These are phyloP conservation scores for Vitis vinifera DNA, from an alignment of 164 flowering plant genomes.

Conservation along the genomic window DNA sequence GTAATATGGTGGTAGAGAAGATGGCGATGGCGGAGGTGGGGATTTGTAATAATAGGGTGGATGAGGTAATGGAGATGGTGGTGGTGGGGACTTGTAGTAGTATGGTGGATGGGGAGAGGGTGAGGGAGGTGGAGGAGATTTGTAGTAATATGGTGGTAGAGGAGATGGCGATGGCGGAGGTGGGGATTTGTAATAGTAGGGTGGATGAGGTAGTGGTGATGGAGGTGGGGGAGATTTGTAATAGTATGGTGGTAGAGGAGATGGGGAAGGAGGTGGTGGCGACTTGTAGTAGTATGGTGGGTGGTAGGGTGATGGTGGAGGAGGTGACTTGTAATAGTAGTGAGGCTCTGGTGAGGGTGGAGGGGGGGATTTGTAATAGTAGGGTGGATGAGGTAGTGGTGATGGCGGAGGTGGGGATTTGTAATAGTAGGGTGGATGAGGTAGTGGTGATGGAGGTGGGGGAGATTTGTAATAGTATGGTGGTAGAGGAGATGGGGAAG, in stretches of 20 bases:
- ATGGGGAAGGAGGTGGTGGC: too few relatives aligned
- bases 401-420: too few relatives aligned
- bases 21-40: slow-evolving; percentile 24
- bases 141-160: slow-evolving; percentile 23
- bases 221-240: neutral
- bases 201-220: slow-evolving; percentile 23
- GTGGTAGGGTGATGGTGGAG: slow-evolving; percentile 12
- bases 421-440: too few relatives aligned
- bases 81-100: slow-evolving; percentile 13
- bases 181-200: slow-evolving; percentile 8
- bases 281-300: slow-evolving; percentile 5
- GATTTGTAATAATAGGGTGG: neutral
- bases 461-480: slow-evolving; percentile 32
- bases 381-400: too few relatives aligned
- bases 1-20: slow-evolving; percentile 18
- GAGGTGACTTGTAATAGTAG: slow-evolving; percentile 17
- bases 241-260: too few relatives aligned
- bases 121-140: slow-evolving; percentile 31
- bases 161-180: slow-evolving; percentile 26
- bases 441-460: slow-evolving; percentile 12
- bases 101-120: neutral
- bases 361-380: too few relatives aligned
- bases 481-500: slow-evolving; percentile 18
- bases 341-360: too few relatives aligned
- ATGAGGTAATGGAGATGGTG: slow-evolving; percentile 6